Evolutionary conservation across 441 rosid genomes (phyloP).

Genomic region (Gossypium gossypioides): DNA sequence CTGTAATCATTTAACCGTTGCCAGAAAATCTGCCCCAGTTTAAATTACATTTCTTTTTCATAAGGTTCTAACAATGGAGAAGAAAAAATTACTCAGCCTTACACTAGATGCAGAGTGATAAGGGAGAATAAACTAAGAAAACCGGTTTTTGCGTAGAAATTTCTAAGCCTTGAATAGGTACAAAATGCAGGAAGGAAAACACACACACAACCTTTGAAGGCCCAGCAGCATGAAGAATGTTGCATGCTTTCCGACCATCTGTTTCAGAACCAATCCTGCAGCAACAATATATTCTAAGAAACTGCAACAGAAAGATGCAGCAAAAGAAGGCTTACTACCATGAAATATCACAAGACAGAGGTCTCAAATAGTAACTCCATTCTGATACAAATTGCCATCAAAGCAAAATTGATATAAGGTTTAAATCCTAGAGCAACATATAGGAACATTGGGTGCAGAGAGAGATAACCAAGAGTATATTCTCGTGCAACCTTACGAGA

Average conservation of each 20-base stretch:
- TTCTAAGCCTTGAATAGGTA: conserved; percentile 4
- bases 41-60: background rate
- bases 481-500: background rate
- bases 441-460: background rate
- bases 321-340: background rate
- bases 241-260: conserved; percentile 91
- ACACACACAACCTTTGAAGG: conserved; percentile 62
- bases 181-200: background rate
- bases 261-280: conserved; percentile 67
- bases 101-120: background rate
- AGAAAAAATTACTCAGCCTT: background rate
- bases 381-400: background rate
- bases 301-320: background rate
- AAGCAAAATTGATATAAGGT: background rate
- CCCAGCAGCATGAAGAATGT: conserved; percentile 83
- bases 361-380: background rate
- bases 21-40: background rate
- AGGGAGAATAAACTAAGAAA: background rate
- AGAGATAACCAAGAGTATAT: background rate
- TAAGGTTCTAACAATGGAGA: background rate
- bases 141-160: background rate
- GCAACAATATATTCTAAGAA: conserved; percentile 22
- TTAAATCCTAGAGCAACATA: background rate
- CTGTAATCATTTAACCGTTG: background rate
- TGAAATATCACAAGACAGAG: background rate